Evolutionary conservation across 768 basidiomycete genomes (phyloP).

Genomic region (Lactarius tabidus): DNA sequence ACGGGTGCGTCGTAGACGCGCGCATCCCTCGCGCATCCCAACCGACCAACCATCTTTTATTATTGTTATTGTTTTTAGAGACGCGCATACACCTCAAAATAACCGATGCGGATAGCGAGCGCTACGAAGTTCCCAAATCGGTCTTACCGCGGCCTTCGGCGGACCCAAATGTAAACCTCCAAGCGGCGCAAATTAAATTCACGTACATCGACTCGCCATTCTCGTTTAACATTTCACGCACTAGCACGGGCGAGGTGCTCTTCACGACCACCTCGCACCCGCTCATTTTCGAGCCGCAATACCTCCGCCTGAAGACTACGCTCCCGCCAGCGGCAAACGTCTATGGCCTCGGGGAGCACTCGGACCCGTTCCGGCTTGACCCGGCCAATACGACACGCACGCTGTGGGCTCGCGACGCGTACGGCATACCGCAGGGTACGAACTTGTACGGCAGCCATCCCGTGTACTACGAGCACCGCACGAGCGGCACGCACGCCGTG

Average conservation of each 20-base stretch:
- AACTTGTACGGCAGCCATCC: slow-evolving; percentile 75
- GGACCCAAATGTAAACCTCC: slow-evolving; percentile 30
- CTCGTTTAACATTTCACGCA: slow-evolving; percentile 53
- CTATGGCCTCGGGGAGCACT: slow-evolving; percentile 77
- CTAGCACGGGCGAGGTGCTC: slow-evolving; percentile 47
- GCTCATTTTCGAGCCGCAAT: slow-evolving; percentile 74
- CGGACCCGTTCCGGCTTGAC: slow-evolving; percentile 57
- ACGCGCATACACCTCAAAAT: slow-evolving; percentile 64
- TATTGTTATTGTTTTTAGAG: slow-evolving; percentile 32
- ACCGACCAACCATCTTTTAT: too few relatives aligned
- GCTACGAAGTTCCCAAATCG: slow-evolving; percentile 62
- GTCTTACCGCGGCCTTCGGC: slow-evolving; percentile 53
- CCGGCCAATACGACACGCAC: slow-evolving; percentile 41
- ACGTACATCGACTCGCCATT: slow-evolving; percentile 58
- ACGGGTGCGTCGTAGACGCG: slow-evolving; percentile 42
- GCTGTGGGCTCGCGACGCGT: slow-evolving; percentile 65
- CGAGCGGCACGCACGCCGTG: slow-evolving; percentile 62
- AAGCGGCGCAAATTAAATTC: slow-evolving; percentile 49
- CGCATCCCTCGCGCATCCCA: too few relatives aligned
- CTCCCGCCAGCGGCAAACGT: slow-evolving; percentile 61
- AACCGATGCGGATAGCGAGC: slow-evolving; percentile 43
- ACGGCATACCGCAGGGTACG: slow-evolving; percentile 50
- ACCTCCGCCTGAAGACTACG: slow-evolving; percentile 63
- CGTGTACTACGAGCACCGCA: slow-evolving; percentile 66
- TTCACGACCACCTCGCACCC: slow-evolving; percentile 59